Evolutionary conservation across 2,329 filamentous ascomycete genomes (phyloP).

Genomic region (Fusarium oligoseptatum): DNA sequence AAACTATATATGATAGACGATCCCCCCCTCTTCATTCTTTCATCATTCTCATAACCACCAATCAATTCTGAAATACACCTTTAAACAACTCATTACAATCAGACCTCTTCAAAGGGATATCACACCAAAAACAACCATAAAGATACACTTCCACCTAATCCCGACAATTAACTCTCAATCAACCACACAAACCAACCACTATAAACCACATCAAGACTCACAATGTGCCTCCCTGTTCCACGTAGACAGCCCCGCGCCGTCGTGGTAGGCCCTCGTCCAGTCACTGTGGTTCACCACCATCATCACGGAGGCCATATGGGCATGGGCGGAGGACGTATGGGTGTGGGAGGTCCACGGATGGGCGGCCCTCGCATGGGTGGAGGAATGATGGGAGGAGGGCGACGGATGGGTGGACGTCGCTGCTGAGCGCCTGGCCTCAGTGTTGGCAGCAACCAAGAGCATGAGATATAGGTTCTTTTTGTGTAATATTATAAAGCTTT

Average conservation of each 20-base stretch:
- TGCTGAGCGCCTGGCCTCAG: neutral
- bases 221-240: neutral
- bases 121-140: neutral
- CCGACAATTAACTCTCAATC: neutral
- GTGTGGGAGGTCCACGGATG: neutral
- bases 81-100: neutral
- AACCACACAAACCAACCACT: neutral
- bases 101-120: neutral
- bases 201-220: neutral
- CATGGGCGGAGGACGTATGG: neutral
- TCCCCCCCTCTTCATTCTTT: neutral
- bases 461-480: neutral
- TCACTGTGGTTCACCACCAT: neutral
- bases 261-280: neutral
- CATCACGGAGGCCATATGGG: neutral
- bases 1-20: neutral
- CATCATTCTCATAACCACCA: neutral
- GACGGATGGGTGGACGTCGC: neutral
- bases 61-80: neutral
- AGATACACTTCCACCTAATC: neutral
- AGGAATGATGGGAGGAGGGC: neutral
- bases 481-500: neutral
- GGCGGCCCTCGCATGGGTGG: neutral
- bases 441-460: neutral
- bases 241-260: neutral